Conservation (phyloP, 2,329 filamentous ascomycete genomes). For the Teratosphaeria epicoccoides region DNA sequence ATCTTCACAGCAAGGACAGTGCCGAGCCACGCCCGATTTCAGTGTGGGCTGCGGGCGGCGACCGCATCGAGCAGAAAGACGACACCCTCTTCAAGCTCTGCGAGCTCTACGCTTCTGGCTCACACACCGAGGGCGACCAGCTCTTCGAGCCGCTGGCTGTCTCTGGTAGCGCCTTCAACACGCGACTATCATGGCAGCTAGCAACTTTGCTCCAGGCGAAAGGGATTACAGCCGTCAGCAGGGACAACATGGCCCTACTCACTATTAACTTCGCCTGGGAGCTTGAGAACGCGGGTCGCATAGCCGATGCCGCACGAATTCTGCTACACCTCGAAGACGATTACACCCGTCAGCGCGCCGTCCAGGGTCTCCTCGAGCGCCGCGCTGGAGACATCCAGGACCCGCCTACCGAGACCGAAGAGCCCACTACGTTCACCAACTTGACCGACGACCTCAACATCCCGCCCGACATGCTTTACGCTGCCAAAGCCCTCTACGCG, state of each 20-base stretch:
- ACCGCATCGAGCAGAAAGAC: conserved; percentile 45
- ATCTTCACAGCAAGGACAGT: conserved; percentile 53
- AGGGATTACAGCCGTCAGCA: conserved; percentile 15
- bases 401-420: conserved; percentile 15
- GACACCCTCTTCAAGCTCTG: conserved; percentile 82
- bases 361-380: conserved; percentile 48
- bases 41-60: conserved; percentile 38
- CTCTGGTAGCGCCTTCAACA: conserved; percentile 62
- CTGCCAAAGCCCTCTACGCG: conserved; percentile 74
- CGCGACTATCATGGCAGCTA: conserved; percentile 75
- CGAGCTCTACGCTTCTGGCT: conserved; percentile 42
- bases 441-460: conserved; percentile 52
- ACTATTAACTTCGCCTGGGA: conserved; percentile 39
- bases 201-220: conserved; percentile 44
- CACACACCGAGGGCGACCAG: neutral
- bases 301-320: conserved; percentile 21
- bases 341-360: conserved; percentile 15
- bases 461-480: conserved; percentile 71
- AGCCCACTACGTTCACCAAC: conserved; percentile 22
- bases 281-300: conserved; percentile 19
- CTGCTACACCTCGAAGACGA: conserved; percentile 22
- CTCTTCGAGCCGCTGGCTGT: conserved; percentile 40
- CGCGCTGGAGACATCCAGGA: conserved; percentile 57
- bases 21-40: conserved; percentile 62
- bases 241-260: conserved; percentile 51